Evolutionary conservation across 768 basidiomycete genomes (phyloP), one percentile per base, ranked within the genome.

Genomic region (Nidula microcarpa): DNA sequence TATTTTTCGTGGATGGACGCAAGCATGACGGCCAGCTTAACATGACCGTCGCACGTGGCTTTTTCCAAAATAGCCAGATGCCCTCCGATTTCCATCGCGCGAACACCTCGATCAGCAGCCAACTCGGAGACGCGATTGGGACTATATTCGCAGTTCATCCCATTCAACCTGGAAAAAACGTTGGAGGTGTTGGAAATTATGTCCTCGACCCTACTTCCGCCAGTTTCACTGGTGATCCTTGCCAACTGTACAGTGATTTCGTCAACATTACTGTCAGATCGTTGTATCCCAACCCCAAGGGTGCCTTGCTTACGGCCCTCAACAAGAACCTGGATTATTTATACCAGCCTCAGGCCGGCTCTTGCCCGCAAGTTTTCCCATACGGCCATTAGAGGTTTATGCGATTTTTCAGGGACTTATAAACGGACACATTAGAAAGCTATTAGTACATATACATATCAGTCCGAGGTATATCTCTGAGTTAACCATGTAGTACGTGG

Each of bases 1-100:
- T 45, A 16, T 64, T 65, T 51, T 65, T 65, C 37, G 56, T 65
- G 16, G 64, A 65, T 36, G 63, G 64, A 16, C 61, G 64, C 41
- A 48, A 52, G 45, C 45, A 55, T 34, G 58, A 61, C 34, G 60
- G 59, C 9, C 61, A 62, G 23, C 53, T 65, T 35, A 56, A 61
- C 46, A 46, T 64, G 56, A 46, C 43, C n/a, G 56, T 45, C 18
- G 64, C 64, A 9, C 62, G 64, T 45, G 57, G 62, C 11, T 62
- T 65, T 53, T 63, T 63, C 57, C 62, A 63, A 34, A 54, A 61
- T 43, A 61, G 53, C 39, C 55, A 53, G n/a, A 57, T 65, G 53
- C 63, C 63, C 3, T 47, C 50, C 7, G 60, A 57, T 1, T 65
- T 61, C 41, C 63, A 57, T 58, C 53, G 63, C 23, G 33, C 57